Base-by-base conservation (phyloP, 306 rosid genomes). In the Prunus mongolica region DNA sequence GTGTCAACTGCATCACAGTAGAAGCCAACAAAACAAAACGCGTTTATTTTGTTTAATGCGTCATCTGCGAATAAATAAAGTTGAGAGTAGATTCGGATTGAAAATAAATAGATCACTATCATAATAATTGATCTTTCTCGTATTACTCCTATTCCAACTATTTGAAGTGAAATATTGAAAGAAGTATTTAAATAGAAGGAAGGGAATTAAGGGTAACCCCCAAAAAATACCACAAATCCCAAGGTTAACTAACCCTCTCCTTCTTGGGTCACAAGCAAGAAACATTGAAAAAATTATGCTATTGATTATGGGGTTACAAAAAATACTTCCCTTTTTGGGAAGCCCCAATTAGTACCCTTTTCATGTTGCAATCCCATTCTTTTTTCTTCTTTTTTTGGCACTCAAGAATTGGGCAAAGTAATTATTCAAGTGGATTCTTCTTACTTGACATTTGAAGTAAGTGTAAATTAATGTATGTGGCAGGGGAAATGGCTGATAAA, bases 201-300 rank as follows among this genome's bases (percentile, higher is more conserved):
- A 67, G 51, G 51, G 55, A 54, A 72, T 55, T 57, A 49, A 75
- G 63, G 62, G 61, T 5, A 56, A 56, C 20, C 25, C 65, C 72
- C 64, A 28, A 8, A 13, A 7, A 22, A 3, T 13, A 67, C 86
- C 82, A 76, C 91, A 84, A 87, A 87, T 89, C 88, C 93, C 91
- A 73, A 89, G 76, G 89, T 78, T 82, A 84, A 84, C 91, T 71
- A 85, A 83, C 91, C 27, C 60, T 1, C 18, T 74, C n/a, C 27
- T 65, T 75, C 56, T 67, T 7, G 69, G 76, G 67, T 82, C 74
- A 82, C 84, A 10, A 64, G 73, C 78, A 72, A 19, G 73, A 74
- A 72, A 19, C 2, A 32, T 52, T 57, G 18, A 28, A 50, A 58
- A 24, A 5, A 58, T 28, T 12, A 25, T 6, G 19, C 18, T 25